phyloP scores from a whole-genome alignment of 495 filamentous ascomycete species.

The Wilcoxina mikolae region DNA sequence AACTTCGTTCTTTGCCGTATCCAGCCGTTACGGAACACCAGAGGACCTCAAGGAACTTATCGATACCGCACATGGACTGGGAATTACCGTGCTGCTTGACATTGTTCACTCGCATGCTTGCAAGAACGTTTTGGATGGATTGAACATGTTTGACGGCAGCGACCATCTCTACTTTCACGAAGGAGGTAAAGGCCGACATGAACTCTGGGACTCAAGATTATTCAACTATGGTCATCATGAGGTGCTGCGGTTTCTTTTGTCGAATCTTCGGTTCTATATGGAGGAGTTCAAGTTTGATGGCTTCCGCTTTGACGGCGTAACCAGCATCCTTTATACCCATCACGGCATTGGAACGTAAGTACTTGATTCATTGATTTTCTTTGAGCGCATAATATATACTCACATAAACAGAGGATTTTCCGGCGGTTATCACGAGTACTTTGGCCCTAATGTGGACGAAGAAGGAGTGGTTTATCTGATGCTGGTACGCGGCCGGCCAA shows the following conservation, averaged over 20 bases:
- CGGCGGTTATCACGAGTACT: conserved; percentile 97
- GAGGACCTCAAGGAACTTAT: conserved; percentile 95
- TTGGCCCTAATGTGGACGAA: conserved; percentile 80
- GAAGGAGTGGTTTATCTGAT: conserved; percentile 93
- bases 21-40: conserved; percentile 83
- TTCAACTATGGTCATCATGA: conserved; percentile 97
- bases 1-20: conserved; percentile 96
- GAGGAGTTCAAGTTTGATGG: conserved; percentile 94
- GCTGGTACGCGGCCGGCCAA: conserved; percentile 34
- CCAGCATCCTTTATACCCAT: conserved; percentile 91
- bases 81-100: conserved; percentile 81
- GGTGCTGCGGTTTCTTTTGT: conserved; percentile 82
- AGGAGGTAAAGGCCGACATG: conserved; percentile 67
- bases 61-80: conserved; percentile 84
- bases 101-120: conserved; percentile 96
- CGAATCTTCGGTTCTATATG: conserved; percentile 98
- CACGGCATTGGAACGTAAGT: conserved; percentile 97
- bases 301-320: conserved; percentile 95
- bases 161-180: conserved; percentile 93
- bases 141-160: conserved; percentile 88
- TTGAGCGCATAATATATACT: background rate
- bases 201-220: conserved; percentile 86
- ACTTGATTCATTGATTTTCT: background rate
- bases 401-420: conserved; percentile 62
- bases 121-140: conserved; percentile 85